Percentiles rank a stretch among this genome's conserved stretches.
These are phyloP conservation scores for Yamadazyma friedrichii DNA, from an alignment of 1,139 yeast genomes.

Conservation along the genomic window DNA sequence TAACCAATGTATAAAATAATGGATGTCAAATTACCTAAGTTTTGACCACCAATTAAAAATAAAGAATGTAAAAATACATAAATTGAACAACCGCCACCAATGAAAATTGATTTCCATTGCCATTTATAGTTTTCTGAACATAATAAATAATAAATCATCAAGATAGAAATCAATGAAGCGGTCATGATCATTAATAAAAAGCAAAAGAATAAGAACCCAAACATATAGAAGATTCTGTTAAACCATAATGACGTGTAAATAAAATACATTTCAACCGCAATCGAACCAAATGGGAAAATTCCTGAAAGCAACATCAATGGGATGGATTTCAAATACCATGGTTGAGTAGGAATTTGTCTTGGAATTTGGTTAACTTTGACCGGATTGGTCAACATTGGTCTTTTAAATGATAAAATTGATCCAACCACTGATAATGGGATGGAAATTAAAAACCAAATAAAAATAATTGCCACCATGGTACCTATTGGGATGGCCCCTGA, in stretches of 20 bases:
- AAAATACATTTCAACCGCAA: conserved; percentile 92
- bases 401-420: conserved; percentile 72
- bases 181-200: conserved; percentile 79
- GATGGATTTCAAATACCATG: conserved; percentile 71
- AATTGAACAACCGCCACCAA: conserved; percentile 87
- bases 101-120: conserved; percentile 92
- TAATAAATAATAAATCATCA: conserved; percentile 80
- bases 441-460: conserved; percentile 83
- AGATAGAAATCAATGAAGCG: conserved; percentile 74
- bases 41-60: conserved; percentile 63
- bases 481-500: conserved; percentile 97
- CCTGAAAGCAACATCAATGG: conserved; percentile 80
- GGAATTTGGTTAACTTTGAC: conserved; percentile 93
- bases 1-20: conserved; percentile 84
- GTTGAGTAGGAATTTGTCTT: conserved; percentile 91
- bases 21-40: conserved; percentile 73
- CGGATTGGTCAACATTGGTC: conserved; percentile 60
- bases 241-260: conserved; percentile 89
- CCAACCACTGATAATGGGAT: conserved; percentile 84
- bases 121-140: conserved; percentile 93
- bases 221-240: conserved; percentile 92
- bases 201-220: conserved; percentile 92
- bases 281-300: conserved; percentile 91
- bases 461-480: conserved; percentile 77
- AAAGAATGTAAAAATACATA: conserved; percentile 86